A percentile compares a stretch with the other conserved stretches of the same genome.
Evolutionary conservation across 257 asterid genomes (phyloP).

Genomic region (Parsonsia alboflavescens): DNA sequence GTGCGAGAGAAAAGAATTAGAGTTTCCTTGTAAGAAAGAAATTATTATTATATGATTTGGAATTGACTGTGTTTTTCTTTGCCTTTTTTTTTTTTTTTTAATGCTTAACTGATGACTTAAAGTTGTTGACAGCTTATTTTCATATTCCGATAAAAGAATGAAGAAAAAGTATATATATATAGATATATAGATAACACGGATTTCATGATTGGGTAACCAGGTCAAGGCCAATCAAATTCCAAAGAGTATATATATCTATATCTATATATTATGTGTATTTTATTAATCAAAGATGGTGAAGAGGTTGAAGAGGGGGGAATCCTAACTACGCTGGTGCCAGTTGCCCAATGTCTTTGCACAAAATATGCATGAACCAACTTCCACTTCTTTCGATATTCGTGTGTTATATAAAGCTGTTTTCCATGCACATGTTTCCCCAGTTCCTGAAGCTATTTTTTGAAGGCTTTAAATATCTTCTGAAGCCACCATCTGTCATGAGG

Average conservation of each 20-base stretch:
- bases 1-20: background rate
- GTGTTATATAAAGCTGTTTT: background rate
- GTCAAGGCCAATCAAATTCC: background rate
- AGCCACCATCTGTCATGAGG: background rate
- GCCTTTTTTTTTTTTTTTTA: too few relatives aligned
- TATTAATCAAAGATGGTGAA: background rate
- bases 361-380: background rate
- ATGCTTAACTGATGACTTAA: constrained; percentile 1
- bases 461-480: background rate
- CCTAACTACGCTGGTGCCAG: constrained; percentile 6
- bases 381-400: background rate
- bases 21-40: background rate
- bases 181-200: background rate
- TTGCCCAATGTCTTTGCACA: background rate
- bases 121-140: constrained; percentile 22
- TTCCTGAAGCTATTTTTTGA: background rate
- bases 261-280: too few relatives aligned
- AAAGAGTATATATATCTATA: too few relatives aligned
- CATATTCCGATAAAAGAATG: background rate
- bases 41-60: background rate
- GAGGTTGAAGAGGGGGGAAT: background rate
- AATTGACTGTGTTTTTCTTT: background rate
- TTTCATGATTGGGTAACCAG: background rate
- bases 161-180: background rate
- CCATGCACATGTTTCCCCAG: constrained; percentile 4